phyloP scores from a whole-genome alignment of 495 filamentous ascomycete species.

The Daldinia loculata region DNA sequence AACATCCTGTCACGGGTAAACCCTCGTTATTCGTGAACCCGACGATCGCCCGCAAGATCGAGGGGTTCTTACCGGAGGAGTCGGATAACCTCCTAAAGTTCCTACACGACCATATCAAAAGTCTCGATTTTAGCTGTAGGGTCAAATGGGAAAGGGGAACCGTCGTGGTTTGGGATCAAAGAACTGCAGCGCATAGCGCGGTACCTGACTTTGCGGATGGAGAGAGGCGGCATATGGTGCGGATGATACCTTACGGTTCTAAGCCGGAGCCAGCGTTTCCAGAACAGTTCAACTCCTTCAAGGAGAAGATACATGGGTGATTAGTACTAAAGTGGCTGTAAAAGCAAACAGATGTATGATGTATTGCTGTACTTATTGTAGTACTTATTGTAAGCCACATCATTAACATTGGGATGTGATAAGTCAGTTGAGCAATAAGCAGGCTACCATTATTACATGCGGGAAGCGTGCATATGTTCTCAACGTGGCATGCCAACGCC shows the following conservation, averaged over 20 bases:
- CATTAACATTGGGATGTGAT: neutral
- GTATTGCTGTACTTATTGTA: neutral
- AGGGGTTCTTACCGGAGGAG: slow-evolving; percentile 74
- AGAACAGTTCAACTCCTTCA: slow-evolving; percentile 3
- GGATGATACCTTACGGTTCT: slow-evolving; percentile 22
- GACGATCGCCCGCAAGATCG: slow-evolving; percentile 53
- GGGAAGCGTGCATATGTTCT: neutral
- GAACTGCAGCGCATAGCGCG: slow-evolving; percentile 23
- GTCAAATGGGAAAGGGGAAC: slow-evolving; percentile 66
- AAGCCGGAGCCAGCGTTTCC: slow-evolving; percentile 28
- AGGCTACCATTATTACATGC: neutral
- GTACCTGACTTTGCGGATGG: slow-evolving; percentile 29
- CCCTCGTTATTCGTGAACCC: slow-evolving; percentile 56
- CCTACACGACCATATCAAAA: slow-evolving; percentile 69
- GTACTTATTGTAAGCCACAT: neutral
- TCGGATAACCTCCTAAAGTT: slow-evolving; percentile 71
- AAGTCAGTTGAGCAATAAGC: neutral
- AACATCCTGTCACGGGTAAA: slow-evolving; percentile 59
- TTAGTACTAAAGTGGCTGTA: neutral
- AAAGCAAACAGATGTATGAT: neutral
- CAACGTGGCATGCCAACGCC: neutral
- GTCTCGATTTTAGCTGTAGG: slow-evolving; percentile 66
- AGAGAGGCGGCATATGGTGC: slow-evolving; percentile 23
- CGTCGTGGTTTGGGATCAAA: slow-evolving; percentile 67
- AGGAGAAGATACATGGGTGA: neutral